Evolutionary conservation across 352 stramenopile genomes (phyloP).

Genomic region (Pythium catenulatum): DNA sequence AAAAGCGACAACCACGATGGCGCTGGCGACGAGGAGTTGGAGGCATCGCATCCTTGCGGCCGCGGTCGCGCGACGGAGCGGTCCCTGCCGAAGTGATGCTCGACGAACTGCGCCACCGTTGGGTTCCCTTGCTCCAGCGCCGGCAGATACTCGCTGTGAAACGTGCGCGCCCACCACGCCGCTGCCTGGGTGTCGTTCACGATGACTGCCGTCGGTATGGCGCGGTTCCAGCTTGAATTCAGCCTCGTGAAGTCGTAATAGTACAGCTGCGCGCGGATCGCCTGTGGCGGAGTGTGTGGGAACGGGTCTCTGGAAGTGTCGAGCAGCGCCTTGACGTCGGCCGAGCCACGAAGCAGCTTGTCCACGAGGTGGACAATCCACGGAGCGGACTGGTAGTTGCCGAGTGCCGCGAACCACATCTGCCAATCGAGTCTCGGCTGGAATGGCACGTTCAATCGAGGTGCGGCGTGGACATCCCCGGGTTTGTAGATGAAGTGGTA

Average conservation of each 20-base stretch:
- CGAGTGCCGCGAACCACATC: conserved; percentile 95
- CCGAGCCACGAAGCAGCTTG: conserved; percentile 86
- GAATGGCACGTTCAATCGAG: conserved; percentile 69
- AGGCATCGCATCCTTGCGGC: neutral
- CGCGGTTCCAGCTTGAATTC: conserved; percentile 78
- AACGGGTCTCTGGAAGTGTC: conserved; percentile 79
- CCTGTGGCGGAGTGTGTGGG: conserved; percentile 63
- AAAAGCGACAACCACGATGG: neutral
- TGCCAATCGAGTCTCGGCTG: conserved; percentile 94
- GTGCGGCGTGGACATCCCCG: conserved; percentile 64
- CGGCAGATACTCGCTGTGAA: conserved; percentile 68
- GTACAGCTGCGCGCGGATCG: conserved; percentile 83
- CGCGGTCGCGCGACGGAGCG: too few species aligned
- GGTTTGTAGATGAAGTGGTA: conserved; percentile 95
- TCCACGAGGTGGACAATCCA: conserved; percentile 93
- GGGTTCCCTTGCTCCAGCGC: conserved; percentile 70
- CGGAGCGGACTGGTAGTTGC: conserved; percentile 85
- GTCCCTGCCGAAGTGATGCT: conserved; percentile 61
- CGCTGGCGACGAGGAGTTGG: neutral
- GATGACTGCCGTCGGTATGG: conserved; percentile 62
- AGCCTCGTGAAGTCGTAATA: conserved; percentile 93
- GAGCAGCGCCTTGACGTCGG: conserved; percentile 82
- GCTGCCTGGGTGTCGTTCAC: conserved; percentile 55
- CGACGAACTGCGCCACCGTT: conserved; percentile 68
- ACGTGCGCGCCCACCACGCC: conserved; percentile 73